Conservation (phyloP, 768 basidiomycete species). For the Collybia mongolica region DNA sequence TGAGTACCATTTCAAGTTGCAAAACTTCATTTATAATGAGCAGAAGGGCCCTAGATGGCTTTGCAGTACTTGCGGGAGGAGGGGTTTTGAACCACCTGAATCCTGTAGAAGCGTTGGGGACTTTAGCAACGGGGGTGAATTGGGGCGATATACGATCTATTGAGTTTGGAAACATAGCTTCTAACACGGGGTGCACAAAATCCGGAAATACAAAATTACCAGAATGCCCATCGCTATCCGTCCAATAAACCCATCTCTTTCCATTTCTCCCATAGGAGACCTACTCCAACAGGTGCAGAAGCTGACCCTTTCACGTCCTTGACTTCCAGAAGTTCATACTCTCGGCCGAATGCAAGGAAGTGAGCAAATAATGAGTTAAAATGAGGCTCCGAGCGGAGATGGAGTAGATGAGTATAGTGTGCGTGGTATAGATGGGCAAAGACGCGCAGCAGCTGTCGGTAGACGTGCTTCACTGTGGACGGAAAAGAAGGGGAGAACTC, state of each 20-base stretch:
- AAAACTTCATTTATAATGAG: no score
- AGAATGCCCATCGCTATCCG: constrained; percentile 23
- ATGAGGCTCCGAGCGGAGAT: constrained; percentile 92
- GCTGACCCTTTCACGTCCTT: constrained; percentile 82
- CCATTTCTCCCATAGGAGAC: constrained; percentile 87
- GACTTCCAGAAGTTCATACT: constrained; percentile 89
- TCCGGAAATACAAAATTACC: neutral
- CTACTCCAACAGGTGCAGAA: constrained; percentile 67
- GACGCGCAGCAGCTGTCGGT: constrained; percentile 93
- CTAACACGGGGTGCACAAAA: neutral
- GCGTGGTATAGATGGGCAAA: constrained; percentile 99
- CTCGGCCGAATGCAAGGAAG: constrained; percentile 93
- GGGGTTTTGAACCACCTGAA: no score
- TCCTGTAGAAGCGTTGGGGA: no score
- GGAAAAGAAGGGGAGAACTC: constrained; percentile 91
- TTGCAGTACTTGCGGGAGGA: no score
- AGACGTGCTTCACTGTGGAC: constrained; percentile 90
- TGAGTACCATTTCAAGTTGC: no score
- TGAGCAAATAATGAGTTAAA: constrained; percentile 98
- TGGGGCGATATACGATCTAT: neutral
- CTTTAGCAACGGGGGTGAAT: neutral
- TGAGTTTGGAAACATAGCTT: neutral
- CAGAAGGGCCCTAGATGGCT: no score
- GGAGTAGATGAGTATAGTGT: constrained; percentile 89
- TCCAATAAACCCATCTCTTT: constrained; percentile 84